Evolutionary conservation across 2,329 filamentous ascomycete species (phyloP).

Genomic region (Lasiodiplodia sp.): DNA sequence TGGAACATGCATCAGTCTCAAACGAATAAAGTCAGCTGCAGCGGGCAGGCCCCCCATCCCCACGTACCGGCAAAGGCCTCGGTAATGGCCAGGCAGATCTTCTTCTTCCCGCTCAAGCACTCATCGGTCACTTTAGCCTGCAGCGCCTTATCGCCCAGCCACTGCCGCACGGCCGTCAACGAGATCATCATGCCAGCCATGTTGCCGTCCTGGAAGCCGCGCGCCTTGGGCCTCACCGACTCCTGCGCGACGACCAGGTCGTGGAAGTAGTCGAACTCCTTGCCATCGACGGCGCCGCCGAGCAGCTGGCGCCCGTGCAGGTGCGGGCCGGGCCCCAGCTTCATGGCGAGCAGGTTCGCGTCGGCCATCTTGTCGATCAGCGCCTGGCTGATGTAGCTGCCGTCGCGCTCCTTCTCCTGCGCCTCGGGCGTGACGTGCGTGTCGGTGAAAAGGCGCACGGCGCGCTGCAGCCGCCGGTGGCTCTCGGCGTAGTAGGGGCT

Average conservation of each 20-base stretch:
- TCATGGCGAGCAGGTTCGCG: constrained; percentile 78
- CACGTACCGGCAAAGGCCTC: constrained; percentile 74
- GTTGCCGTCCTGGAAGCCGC: constrained; percentile 78
- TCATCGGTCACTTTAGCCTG: constrained; percentile 73
- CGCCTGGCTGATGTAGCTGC: constrained; percentile 71
- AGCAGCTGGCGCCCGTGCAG: constrained; percentile 74
- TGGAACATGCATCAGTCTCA: constrained; percentile 16
- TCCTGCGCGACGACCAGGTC: constrained; percentile 81
- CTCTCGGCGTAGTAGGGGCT: constrained; percentile 82
- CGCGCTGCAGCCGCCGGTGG: constrained; percentile 72
- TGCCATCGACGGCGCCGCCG: constrained; percentile 69
- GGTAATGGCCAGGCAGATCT: constrained; percentile 86
- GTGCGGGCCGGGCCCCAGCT: constrained; percentile 82
- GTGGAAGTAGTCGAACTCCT: constrained; percentile 89
- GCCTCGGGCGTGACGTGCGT: constrained; percentile 76
- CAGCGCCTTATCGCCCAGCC: constrained; percentile 71
- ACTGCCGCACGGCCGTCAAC: constrained; percentile 80
- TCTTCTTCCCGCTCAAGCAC: constrained; percentile 81
- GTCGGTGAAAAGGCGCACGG: constrained; percentile 76
- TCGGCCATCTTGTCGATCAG: constrained; percentile 82
- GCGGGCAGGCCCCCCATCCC: not conserved
- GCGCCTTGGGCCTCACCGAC: constrained; percentile 71
- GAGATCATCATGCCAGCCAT: constrained; percentile 87
- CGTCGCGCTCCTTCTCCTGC: constrained; percentile 75
- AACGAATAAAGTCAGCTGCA: not conserved